Evolutionary conservation across 257 asterid genomes (phyloP), one percentile per base, ranked within the genome.

Genomic region (Gentiana dahurica): DNA sequence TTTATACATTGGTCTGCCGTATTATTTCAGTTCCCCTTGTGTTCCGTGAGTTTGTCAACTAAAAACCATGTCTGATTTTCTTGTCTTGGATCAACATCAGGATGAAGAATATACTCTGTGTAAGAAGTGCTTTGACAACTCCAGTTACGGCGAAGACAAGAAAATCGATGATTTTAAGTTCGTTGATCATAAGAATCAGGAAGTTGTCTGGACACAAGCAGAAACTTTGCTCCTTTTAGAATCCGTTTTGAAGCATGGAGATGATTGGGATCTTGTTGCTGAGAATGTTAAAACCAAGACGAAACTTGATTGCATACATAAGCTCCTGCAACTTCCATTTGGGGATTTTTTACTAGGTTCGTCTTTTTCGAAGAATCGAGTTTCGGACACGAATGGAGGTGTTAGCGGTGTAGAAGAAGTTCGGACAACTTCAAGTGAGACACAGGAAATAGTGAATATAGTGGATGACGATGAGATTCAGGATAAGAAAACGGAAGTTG

Each of bases 221-320:
- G 98, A 91, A 79, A 87, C 87, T 59, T 70, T 83, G 60, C 89
- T 85, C 62, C 88, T 91, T 45, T 55, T 87, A 68, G 98, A 91
- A 75, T 81, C 98, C 61, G 92, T 81, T 71, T 68, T 73, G 66
- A 91, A 87, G 78, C 92, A 87, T 60, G 96, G 98, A 70, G 95
- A 82, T 72, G 87, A 91, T 49, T 91, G 96, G 98, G 98, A 91
- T 65, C 89, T 82, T 66, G 89, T 87, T 62, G 72, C 89, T 58
- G 75, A 73, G 73, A 75, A 74, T 75, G 85, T 91, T 59, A 83
- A 76, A 73, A 78, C 87, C 11, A 91, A 87, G 83, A 85, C 71
- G 67, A 83, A 87, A 76, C 71, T 68, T 76, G 98, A 91, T 65
- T 91, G 98, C 67, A 85, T 91, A 79, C 79, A 86, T 53, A 87